Evolutionary conservation across 1,284 basidiomycete genomes (phyloP).

Genomic region (Trichosporon coremiiforme): DNA sequence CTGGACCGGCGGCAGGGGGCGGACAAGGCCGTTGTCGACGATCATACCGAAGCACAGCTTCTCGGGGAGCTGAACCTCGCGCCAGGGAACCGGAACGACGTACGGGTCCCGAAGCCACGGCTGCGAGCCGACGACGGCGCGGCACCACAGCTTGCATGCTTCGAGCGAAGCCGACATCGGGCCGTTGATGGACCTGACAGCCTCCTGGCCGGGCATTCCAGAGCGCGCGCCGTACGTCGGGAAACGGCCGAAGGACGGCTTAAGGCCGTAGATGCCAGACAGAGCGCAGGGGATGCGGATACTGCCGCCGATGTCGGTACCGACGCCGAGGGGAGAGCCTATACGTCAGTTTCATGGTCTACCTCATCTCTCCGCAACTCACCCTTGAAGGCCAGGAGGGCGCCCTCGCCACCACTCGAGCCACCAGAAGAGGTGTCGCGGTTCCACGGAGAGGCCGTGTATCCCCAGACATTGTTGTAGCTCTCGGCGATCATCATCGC

Average conservation of each 20-base stretch:
- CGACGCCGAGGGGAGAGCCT: conserved; percentile 67
- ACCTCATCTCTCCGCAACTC: conserved; percentile 16
- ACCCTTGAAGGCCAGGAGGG: conserved; percentile 62
- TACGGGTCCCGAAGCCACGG: conserved; percentile 73
- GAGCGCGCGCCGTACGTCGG: conserved; percentile 69
- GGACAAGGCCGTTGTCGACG: conserved; percentile 63
- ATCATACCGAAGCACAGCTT: conserved; percentile 63
- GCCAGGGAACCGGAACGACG: conserved; percentile 67
- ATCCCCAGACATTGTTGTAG: conserved; percentile 62
- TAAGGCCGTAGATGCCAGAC: conserved; percentile 68
- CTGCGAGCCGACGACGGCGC: conserved; percentile 58
- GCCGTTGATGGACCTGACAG: conserved; percentile 70
- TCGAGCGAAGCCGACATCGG: conserved; percentile 66
- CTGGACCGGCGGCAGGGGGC: conserved; percentile 71
- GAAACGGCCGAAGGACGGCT: conserved; percentile 70
- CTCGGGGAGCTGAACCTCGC: conserved; percentile 63
- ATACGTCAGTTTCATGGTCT: conserved; percentile 19
- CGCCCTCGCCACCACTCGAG: conserved; percentile 66
- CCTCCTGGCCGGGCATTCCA: conserved; percentile 69
- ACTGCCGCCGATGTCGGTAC: conserved; percentile 73
- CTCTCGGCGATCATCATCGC: conserved; percentile 51
- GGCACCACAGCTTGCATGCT: conserved; percentile 64
- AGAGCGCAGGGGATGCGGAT: conserved; percentile 68
- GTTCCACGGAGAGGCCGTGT: conserved; percentile 68
- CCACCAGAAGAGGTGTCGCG: conserved; percentile 63